A percentile compares a stretch with the other conserved stretches of the same genome.
phyloP scores from a whole-genome alignment of 176 grass and related monocot species.

The Triticum turgidum region DNA sequence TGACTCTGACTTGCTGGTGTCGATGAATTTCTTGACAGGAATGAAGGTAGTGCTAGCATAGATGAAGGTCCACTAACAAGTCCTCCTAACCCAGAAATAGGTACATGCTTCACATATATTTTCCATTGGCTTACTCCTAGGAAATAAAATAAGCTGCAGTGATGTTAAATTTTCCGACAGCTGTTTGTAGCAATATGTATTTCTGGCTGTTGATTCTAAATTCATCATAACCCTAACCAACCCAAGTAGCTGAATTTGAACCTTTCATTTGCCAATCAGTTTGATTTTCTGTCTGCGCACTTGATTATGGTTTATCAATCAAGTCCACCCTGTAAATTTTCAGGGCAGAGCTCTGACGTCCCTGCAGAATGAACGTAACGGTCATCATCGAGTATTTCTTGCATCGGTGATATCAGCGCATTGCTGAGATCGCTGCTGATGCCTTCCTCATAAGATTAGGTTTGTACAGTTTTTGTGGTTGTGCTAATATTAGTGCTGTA shows the following conservation, averaged over 20 bases:
- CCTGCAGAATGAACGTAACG: conserved; percentile 41
- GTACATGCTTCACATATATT: conserved; percentile 30
- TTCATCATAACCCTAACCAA: neutral
- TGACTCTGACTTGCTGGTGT: neutral
- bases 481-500: conserved; percentile 33
- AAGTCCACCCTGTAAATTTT: conserved; percentile 24
- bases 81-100: conserved; percentile 46
- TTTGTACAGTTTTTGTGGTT: conserved; percentile 52
- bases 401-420: conserved; percentile 47
- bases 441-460: conserved; percentile 46
- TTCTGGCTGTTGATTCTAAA: neutral
- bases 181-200: neutral
- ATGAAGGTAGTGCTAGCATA: conserved; percentile 39
- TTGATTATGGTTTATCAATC: neutral
- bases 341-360: conserved; percentile 40
- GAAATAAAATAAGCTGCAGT: neutral
- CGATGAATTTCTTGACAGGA: conserved; percentile 41
- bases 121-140: neutral
- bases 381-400: conserved; percentile 24
- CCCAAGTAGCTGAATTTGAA: neutral
- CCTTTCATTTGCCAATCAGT: neutral
- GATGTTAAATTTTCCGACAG: neutral
- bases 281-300: neutral
- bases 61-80: conserved; percentile 1
- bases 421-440: conserved; percentile 40